Conservation (phyloP, 2,329 filamentous ascomycete species). For the Diplocarpon rosae region DNA sequence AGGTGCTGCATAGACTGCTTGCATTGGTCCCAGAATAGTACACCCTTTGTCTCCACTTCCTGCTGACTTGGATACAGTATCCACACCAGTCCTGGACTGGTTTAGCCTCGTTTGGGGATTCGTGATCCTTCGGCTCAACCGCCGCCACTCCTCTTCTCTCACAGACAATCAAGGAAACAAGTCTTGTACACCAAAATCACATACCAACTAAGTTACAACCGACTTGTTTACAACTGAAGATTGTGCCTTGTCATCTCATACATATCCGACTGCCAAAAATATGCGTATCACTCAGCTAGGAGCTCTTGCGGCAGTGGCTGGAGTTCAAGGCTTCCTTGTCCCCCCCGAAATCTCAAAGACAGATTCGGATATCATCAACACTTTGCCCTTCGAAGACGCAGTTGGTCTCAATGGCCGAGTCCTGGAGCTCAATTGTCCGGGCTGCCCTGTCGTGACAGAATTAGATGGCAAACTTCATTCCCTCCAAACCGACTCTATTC, state of each 20-base stretch:
- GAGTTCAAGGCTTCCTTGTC: slow-evolving; percentile 38
- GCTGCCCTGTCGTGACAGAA: slow-evolving; percentile 37
- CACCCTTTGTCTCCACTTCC: background rate
- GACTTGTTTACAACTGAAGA: no score
- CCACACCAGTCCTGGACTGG: background rate
- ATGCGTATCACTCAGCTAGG: slow-evolving; percentile 20
- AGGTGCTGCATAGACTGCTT: no score
- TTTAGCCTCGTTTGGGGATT: background rate
- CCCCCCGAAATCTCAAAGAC: slow-evolving; percentile 37
- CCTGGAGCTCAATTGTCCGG: slow-evolving; percentile 41
- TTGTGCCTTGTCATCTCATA: background rate
- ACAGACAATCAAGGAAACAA: no score
- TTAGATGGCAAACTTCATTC: slow-evolving; percentile 20
- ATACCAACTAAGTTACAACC: no score
- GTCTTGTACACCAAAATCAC: no score
- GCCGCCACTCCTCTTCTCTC: no score
- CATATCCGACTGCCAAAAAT: background rate
- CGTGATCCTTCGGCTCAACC: background rate
- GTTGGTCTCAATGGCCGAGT: slow-evolving; percentile 29
- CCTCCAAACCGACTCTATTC: slow-evolving; percentile 17
- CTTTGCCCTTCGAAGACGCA: slow-evolving; percentile 31
- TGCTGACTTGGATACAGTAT: background rate
- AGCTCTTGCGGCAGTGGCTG: slow-evolving; percentile 13
- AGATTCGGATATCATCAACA: slow-evolving; percentile 34
- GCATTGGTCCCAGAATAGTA: no score